A percentile compares a stretch with the other conserved stretches of the same genome.
Conservation (phyloP, 345 rosid genomes). For the Boechera stricta region DNA sequence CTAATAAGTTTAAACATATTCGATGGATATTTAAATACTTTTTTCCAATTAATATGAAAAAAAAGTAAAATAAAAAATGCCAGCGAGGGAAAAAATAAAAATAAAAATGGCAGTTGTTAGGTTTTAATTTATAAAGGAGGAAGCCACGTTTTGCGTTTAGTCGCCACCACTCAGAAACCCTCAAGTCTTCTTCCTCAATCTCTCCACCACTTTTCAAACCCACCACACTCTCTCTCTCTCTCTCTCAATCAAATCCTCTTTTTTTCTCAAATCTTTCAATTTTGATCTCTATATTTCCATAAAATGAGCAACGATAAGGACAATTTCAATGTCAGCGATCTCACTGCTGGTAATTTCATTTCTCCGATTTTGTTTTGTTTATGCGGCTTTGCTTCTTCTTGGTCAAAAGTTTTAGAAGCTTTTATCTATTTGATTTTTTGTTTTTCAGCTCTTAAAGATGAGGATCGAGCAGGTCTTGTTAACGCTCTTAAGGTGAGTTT, state of each 20-base stretch:
- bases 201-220: slow-evolving; percentile 47
- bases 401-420: neutral
- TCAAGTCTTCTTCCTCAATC: slow-evolving; percentile 24
- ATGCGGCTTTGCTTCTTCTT: neutral
- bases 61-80: slow-evolving; percentile 2
- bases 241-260: neutral
- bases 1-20: neutral
- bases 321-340: slow-evolving; percentile 76
- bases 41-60: neutral
- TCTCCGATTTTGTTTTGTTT: neutral
- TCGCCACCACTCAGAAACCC: slow-evolving; percentile 45
- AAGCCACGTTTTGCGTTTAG: slow-evolving; percentile 41
- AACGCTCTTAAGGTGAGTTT: slow-evolving; percentile 77
- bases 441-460: slow-evolving; percentile 66
- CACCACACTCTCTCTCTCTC: neutral
- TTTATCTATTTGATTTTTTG: neutral
- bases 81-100: slow-evolving; percentile 41
- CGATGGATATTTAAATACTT: neutral
- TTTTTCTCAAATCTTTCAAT: neutral
- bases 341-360: slow-evolving; percentile 57
- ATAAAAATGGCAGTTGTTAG: slow-evolving; percentile 42
- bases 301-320: slow-evolving; percentile 72
- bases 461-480: slow-evolving; percentile 79
- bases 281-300: neutral
- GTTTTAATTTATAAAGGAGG: slow-evolving; percentile 33